Percentiles rank a stretch among this genome's conserved stretches.
phyloP scores from a whole-genome alignment of 1,284 basidiomycete species.

The Fomitopsis pinicola region DNA sequence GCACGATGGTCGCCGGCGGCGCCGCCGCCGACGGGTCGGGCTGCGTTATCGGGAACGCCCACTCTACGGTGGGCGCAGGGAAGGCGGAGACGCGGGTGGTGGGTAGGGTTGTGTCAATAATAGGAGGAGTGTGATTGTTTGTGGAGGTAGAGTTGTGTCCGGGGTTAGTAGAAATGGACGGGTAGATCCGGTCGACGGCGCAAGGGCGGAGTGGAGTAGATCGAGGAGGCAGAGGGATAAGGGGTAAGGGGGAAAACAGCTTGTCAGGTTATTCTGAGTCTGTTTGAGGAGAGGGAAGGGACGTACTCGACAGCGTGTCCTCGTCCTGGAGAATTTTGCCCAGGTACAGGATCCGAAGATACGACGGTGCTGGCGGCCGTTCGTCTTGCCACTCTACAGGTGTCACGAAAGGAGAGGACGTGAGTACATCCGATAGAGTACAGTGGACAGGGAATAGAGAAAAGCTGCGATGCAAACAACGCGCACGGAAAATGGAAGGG shows the following conservation, averaged over 20 bases:
- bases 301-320: slow-evolving; percentile 69
- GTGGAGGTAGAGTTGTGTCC: neutral
- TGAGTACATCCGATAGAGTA: neutral
- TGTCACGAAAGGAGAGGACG: neutral
- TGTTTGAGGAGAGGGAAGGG: slow-evolving; percentile 5
- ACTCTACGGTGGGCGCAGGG: slow-evolving; percentile 29
- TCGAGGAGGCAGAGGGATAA: too few species aligned
- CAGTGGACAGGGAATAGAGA: neutral
- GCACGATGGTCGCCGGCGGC: slow-evolving; percentile 64
- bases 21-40: slow-evolving; percentile 25
- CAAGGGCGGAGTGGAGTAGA: neutral
- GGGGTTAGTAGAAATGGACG: neutral
- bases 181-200: neutral
- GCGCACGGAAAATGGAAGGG: neutral
- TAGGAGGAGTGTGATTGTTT: slow-evolving; percentile 7
- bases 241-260: neutral
- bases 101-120: neutral
- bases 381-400: slow-evolving; percentile 74
- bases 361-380: slow-evolving; percentile 75
- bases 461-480: neutral
- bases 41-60: slow-evolving; percentile 46
- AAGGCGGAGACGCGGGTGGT: neutral
- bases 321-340: slow-evolving; percentile 86
- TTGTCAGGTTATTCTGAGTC: neutral
- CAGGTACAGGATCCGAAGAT: slow-evolving; percentile 74